A percentile compares a stretch with the other conserved stretches of the same genome.
Evolutionary conservation across 2,329 filamentous ascomycete genomes (phyloP).

Genomic region (Ophiostoma pallidulum): DNA sequence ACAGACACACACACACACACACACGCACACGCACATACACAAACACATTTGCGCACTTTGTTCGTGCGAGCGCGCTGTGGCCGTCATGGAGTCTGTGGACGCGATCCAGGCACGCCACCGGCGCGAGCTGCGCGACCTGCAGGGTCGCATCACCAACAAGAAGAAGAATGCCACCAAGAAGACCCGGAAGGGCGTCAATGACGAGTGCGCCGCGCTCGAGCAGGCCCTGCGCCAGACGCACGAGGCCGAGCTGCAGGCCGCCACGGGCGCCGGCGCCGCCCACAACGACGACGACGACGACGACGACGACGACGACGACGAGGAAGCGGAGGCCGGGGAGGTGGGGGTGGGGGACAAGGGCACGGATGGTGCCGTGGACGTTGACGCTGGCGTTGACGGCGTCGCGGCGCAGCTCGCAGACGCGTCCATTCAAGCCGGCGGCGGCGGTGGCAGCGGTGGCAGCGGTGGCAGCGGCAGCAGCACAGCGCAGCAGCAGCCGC

Average conservation of each 20-base stretch:
- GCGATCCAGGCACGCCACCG: slow-evolving; percentile 71
- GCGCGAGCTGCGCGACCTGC: slow-evolving; percentile 80
- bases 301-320: slow-evolving; percentile 12
- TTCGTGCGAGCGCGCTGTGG: neutral
- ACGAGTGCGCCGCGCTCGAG: slow-evolving; percentile 66
- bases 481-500: slow-evolving; percentile 12
- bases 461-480: slow-evolving; percentile 14
- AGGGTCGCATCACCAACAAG: slow-evolving; percentile 79
- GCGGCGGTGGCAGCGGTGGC: too few relatives aligned
- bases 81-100: slow-evolving; percentile 51
- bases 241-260: slow-evolving; percentile 44
- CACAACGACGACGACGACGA: slow-evolving; percentile 6
- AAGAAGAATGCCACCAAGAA: slow-evolving; percentile 95
- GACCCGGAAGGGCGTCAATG: slow-evolving; percentile 64
- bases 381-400: slow-evolving; percentile 8
- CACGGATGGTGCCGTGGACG: neutral
- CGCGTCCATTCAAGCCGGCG: too few relatives aligned
- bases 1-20: too few relatives aligned
- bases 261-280: slow-evolving; percentile 27
- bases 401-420: slow-evolving; percentile 7
- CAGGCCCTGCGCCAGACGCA: slow-evolving; percentile 57
- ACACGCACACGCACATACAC: neutral
- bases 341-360: slow-evolving; percentile 16
- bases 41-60: neutral
- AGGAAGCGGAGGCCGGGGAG: slow-evolving; percentile 15